phyloP scores from a whole-genome alignment of 441 rosid genomes.

The Bocquillonia castaneifolia region DNA sequence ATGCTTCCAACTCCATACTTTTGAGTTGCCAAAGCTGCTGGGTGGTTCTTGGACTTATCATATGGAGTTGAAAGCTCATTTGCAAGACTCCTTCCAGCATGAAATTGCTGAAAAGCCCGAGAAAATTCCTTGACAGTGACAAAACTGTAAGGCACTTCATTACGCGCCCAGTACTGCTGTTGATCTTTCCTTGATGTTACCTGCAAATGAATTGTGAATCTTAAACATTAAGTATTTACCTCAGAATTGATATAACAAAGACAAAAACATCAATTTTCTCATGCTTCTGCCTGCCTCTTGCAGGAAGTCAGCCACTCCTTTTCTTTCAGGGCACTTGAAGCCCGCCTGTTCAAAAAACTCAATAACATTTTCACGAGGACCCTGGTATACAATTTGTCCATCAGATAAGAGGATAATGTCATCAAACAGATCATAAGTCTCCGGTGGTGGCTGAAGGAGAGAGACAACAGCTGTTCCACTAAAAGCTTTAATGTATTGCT shows the following conservation, averaged over 20 bases:
- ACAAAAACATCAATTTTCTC: neutral
- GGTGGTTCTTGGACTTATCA: constrained; percentile 61
- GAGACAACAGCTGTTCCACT: constrained; percentile 68
- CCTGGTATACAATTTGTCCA: constrained; percentile 64
- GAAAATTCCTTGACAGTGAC: constrained; percentile 56
- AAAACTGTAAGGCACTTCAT: constrained; percentile 55
- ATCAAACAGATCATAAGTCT: constrained; percentile 74
- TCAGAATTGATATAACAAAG: neutral
- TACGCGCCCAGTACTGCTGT: constrained; percentile 59
- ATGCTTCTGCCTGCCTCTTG: constrained; percentile 53
- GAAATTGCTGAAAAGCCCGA: constrained; percentile 67
- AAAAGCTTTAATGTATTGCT: constrained; percentile 50
- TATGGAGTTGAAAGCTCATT: constrained; percentile 56
- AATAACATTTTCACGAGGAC: constrained; percentile 62
- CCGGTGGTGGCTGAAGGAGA: constrained; percentile 87
- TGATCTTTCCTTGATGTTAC: constrained; percentile 90
- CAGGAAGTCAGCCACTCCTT: constrained; percentile 78
- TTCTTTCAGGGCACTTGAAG: constrained; percentile 75
- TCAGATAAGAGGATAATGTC: constrained; percentile 70
- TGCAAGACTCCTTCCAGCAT: constrained; percentile 44
- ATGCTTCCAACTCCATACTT: constrained; percentile 52
- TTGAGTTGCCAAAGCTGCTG: constrained; percentile 64
- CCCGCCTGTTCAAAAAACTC: constrained; percentile 63
- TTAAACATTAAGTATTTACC: neutral
- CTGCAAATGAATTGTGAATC: constrained; percentile 30